A percentile compares a stretch with the other conserved stretches of the same genome.
Evolutionary conservation across 2,329 filamentous ascomycete species (phyloP).

Genomic region (Grosmannia serpens): DNA sequence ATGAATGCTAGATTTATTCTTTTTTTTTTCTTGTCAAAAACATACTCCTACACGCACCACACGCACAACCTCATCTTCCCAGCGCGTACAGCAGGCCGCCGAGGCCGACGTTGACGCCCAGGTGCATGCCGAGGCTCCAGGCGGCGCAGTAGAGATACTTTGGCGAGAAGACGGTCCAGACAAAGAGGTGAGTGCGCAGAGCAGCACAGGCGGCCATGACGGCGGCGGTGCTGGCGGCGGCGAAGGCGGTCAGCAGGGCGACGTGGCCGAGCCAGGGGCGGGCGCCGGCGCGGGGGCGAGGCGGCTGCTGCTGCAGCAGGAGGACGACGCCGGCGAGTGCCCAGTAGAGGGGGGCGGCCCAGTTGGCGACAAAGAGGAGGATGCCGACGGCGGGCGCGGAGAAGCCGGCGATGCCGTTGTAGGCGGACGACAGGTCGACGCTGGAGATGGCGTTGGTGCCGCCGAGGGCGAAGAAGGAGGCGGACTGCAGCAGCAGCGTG

Average conservation of each 20-base stretch:
- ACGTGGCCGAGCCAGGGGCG: slow-evolving; percentile 34
- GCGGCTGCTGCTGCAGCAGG: slow-evolving; percentile 19
- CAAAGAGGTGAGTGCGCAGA: slow-evolving; percentile 81
- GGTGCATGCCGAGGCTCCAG: slow-evolving; percentile 76
- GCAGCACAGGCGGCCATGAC: slow-evolving; percentile 84
- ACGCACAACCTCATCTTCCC: slow-evolving; percentile 15
- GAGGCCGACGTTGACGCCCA: slow-evolving; percentile 55
- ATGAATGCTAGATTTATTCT: neutral
- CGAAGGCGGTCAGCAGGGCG: slow-evolving; percentile 58
- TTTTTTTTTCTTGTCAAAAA: neutral
- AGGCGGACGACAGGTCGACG: slow-evolving; percentile 88
- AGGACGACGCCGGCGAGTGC: slow-evolving; percentile 51
- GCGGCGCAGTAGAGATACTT: slow-evolving; percentile 90
- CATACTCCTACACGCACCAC: too few species aligned
- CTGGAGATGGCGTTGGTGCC: slow-evolving; percentile 92
- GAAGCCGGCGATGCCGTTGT: slow-evolving; percentile 81
- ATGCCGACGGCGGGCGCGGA: slow-evolving; percentile 70
- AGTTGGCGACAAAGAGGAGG: slow-evolving; percentile 81
- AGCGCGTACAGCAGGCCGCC: slow-evolving; percentile 48
- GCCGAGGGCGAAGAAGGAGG: slow-evolving; percentile 80
- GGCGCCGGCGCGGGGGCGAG: neutral
- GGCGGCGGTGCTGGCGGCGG: slow-evolving; percentile 50
- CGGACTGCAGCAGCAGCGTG: slow-evolving; percentile 65
- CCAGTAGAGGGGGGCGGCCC: slow-evolving; percentile 88
- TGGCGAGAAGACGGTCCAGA: slow-evolving; percentile 97